These are phyloP conservation scores for Sclerotinia borealis DNA, from an alignment of 2,329 filamentous ascomycete genomes.

Conservation along the genomic window DNA sequence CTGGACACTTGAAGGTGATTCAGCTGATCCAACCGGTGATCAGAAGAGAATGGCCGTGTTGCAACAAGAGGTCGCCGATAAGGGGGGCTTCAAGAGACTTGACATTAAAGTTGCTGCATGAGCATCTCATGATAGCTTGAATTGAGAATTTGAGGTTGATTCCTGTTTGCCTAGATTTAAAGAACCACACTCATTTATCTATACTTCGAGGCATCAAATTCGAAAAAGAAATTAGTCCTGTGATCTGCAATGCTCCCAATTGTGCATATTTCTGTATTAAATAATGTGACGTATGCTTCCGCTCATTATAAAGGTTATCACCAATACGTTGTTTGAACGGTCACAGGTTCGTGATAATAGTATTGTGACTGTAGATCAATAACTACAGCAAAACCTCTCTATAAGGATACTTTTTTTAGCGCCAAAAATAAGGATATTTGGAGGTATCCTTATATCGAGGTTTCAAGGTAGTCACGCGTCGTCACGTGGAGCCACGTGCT, in stretches of 20 bases:
- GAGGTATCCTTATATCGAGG: no score
- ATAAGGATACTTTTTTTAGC: no score
- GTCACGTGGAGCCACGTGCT: no score
- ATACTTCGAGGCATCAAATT: neutral
- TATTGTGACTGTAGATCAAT: no score
- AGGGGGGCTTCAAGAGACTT: conserved; percentile 58
- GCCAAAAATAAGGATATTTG: no score
- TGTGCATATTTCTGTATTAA: neutral
- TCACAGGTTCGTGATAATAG: no score
- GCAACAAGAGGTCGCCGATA: conserved; percentile 58
- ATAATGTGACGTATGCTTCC: neutral
- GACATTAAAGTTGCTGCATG: conserved; percentile 20
- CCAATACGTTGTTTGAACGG: no score
- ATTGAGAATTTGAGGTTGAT: neutral
- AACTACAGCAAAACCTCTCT: no score
- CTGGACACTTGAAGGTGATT: conserved; percentile 61
- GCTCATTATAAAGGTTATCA: no score
- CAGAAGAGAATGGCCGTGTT: conserved; percentile 68
- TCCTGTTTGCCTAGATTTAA: neutral
- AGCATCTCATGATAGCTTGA: neutral
- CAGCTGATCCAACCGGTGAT: conserved; percentile 61
- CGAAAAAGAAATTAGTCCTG: neutral
- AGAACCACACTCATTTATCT: neutral
- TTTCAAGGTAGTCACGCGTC: no score
- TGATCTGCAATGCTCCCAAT: neutral